phyloP scores from a whole-genome alignment of 1,139 yeast species.

The Kurtzmaniella quercitrusa region DNA sequence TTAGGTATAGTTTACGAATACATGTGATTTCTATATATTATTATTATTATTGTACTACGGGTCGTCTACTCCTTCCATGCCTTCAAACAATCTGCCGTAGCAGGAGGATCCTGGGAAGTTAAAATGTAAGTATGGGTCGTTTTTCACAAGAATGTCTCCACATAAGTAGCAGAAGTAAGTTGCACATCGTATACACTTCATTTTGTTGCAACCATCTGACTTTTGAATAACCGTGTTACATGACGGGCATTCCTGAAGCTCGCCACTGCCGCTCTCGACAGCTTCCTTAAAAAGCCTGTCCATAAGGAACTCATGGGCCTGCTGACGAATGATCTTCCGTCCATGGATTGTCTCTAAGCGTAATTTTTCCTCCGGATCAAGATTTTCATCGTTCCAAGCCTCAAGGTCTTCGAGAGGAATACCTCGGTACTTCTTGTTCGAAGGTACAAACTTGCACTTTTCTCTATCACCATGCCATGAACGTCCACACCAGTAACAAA shows the following conservation, averaged over 20 bases:
- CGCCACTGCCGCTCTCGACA: conserved; percentile 34
- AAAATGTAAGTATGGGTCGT: conserved; percentile 54
- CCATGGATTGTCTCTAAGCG: conserved; percentile 51
- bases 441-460: conserved; percentile 34
- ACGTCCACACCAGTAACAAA: conserved; percentile 55
- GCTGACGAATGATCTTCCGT: conserved; percentile 33
- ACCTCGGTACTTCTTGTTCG: conserved; percentile 20
- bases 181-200: conserved; percentile 53
- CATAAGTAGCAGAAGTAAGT: conserved; percentile 57
- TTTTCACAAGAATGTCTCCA: conserved; percentile 34
- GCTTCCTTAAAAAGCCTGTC: conserved; percentile 47
- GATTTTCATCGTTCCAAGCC: conserved; percentile 26
- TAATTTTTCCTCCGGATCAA: conserved; percentile 25
- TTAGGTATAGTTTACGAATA: not conserved
- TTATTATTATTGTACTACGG: not conserved
- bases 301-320: conserved; percentile 43
- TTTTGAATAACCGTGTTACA: conserved; percentile 55
- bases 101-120: conserved; percentile 40
- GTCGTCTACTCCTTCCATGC: conserved; percentile 39
- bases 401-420: conserved; percentile 44
- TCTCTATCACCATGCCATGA: conserved; percentile 65
- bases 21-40: not conserved
- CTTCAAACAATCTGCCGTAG: conserved; percentile 52
- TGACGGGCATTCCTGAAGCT: conserved; percentile 49
- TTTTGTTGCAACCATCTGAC: conserved; percentile 65